Base-by-base conservation (phyloP, 148 eudicot species). In the Nepenthes gracilis region DNA sequence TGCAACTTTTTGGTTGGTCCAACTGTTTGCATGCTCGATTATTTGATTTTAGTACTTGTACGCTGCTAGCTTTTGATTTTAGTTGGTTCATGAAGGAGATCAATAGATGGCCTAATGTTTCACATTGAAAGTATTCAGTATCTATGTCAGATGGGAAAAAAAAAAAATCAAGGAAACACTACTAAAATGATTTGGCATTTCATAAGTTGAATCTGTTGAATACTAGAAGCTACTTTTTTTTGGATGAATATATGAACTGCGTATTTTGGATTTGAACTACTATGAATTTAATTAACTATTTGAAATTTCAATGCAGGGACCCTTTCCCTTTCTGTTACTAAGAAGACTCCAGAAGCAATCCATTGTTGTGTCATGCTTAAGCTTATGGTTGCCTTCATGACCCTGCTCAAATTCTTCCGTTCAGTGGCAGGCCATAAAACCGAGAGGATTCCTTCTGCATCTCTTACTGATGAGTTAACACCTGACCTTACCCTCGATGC, bases 341-440 rank as follows among this genome's bases (percentile, higher is more conserved):
- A 53, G 72, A 64, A 55, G 37, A 8, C 67, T 35, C 53, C 33
- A 8, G 62, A 57, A 51, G 62, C 65, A 48, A 56, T 68, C 36
- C 50, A 14, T 60, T 69, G 64, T 59, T 74, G 59, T 67, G 35
- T 68, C 15, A 61, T 68, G 47, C 55, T 70, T 62, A 66, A 65
- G 69, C 59, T 82, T 61, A 33, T 82, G 68, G 69, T 75, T 55
- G 64, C 74, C 66, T 68, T 73, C 54, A 58, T 60, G 60, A 43
- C 64, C 35, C 33, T 75, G 33, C 64, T 74, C 53, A 35, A 68
- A 47, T 12, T 66, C 33, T 67, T 67, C 14, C 63, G 43, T 54
- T 69, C 74, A 23, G 61, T 74, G 38, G 61, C 47, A 15, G n/a
- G 40, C 5, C 70, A 48, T 34, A 34, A 71, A 45, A 56, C 68